phyloP scores from a whole-genome alignment of 2,329 filamentous ascomycete species.

The Ophiostoma ips region DNA sequence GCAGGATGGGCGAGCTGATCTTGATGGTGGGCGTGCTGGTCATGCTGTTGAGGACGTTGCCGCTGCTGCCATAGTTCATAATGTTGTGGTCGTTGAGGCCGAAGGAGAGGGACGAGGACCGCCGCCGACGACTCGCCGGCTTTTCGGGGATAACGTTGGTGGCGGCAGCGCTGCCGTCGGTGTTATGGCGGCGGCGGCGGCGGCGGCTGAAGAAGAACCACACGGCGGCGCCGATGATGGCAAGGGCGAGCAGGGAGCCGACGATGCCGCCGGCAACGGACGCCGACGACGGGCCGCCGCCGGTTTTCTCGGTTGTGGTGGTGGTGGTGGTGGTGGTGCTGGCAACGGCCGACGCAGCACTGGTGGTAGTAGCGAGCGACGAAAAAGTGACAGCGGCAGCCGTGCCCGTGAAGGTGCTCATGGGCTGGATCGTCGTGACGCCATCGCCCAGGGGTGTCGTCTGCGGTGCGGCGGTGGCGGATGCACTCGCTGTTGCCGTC shows the following conservation, averaged over 20 bases:
- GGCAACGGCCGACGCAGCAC: too few species aligned
- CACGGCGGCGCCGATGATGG: slow-evolving; percentile 26
- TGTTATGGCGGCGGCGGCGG: not conserved
- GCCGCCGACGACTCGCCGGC: too few species aligned
- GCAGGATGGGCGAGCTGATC: slow-evolving; percentile 42
- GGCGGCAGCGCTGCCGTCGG: not conserved
- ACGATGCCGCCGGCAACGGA: slow-evolving; percentile 34
- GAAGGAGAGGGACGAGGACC: not conserved
- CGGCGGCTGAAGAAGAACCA: slow-evolving; percentile 24
- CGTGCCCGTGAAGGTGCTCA: slow-evolving; percentile 14
- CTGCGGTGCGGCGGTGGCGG: not conserved
- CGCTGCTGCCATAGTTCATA: too few species aligned
- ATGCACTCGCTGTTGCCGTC: not conserved
- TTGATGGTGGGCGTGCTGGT: slow-evolving; percentile 44
- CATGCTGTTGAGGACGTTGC: slow-evolving; percentile 35
- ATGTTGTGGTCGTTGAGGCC: not conserved
- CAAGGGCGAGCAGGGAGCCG: slow-evolving; percentile 29
- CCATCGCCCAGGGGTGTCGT: not conserved
- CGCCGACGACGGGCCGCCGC: slow-evolving; percentile 19
- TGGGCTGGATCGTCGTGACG: not conserved
- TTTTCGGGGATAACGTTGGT: not conserved
- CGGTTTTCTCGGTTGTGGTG: slow-evolving; percentile 7
- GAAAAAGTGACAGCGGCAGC: slow-evolving; percentile 11
- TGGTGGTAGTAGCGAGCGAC: not conserved
- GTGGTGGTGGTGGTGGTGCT: too few species aligned